phyloP scores from a whole-genome alignment of 75 land plant species.

The Gnetum montanum region DNA sequence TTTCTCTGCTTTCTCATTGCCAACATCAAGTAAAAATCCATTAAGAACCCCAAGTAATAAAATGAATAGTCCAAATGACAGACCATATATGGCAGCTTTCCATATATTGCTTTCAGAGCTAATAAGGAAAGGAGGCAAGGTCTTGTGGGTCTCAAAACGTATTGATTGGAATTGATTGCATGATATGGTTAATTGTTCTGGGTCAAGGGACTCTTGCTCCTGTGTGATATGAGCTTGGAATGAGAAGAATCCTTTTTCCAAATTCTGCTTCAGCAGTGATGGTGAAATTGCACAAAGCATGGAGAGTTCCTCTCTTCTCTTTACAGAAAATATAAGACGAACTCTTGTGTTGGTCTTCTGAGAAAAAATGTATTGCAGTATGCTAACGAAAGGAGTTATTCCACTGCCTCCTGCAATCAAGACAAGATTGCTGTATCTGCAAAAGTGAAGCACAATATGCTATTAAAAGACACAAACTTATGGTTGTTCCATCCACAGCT shows the following conservation, averaged over 20 bases:
- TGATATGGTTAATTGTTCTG: neutral
- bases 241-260: conserved; percentile 14
- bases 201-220: conserved; percentile 15
- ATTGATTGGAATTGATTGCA: conserved; percentile 18
- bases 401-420: conserved; percentile 71
- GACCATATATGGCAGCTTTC: conserved; percentile 15
- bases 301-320: conserved; percentile 30
- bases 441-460: no score
- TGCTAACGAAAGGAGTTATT: conserved; percentile 56
- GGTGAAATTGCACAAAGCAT: conserved; percentile 24
- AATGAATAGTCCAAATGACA: conserved; percentile 20
- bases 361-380: conserved; percentile 28
- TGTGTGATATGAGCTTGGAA: conserved; percentile 28
- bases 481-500: no score
- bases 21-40: conserved; percentile 15
- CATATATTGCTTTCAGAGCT: conserved; percentile 18
- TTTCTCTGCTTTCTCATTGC: conserved; percentile 7
- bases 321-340: conserved; percentile 27
- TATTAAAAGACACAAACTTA: no score
- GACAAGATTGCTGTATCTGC: conserved; percentile 44
- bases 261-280: conserved; percentile 13
- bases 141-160: conserved; percentile 8
- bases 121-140: neutral
- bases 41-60: conserved; percentile 14
- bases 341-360: conserved; percentile 10